Conservation (phyloP, 495 filamentous ascomycete genomes). For the Talaromyces nanjingensis region DNA sequence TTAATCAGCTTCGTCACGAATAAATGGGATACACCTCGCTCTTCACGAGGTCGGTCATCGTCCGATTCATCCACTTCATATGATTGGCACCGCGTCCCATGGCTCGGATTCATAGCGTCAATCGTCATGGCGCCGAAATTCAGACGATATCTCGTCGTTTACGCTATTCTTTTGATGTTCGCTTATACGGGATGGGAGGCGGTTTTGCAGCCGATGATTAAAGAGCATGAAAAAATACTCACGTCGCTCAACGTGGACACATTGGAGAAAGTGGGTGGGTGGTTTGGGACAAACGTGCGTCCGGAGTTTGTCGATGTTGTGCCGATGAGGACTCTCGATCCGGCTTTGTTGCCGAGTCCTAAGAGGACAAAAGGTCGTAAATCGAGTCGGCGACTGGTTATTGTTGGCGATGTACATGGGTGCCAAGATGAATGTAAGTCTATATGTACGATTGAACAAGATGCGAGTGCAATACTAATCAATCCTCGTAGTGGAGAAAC, state of each 20-base stretch:
- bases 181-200: conserved; percentile 34
- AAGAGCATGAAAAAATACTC: conserved; percentile 30
- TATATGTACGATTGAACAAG: background rate
- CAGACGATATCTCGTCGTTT: conserved; percentile 39
- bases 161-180: conserved; percentile 29
- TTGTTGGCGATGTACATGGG: conserved; percentile 90
- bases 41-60: conserved; percentile 15
- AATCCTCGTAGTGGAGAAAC: conserved; percentile 41
- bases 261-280: conserved; percentile 26
- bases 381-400: conserved; percentile 47
- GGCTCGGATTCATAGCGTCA: conserved; percentile 24
- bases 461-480: background rate
- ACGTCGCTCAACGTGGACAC: conserved; percentile 28
- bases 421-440: conserved; percentile 56
- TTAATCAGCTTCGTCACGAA: conserved; percentile 41
- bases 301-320: conserved; percentile 42
- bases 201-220: conserved; percentile 30
- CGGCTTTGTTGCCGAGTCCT: conserved; percentile 23
- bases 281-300: conserved; percentile 42
- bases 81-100: conserved; percentile 12
- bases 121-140: conserved; percentile 38
- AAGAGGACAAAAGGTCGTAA: conserved; percentile 6
- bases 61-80: conserved; percentile 9
- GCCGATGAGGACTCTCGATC: conserved; percentile 34
- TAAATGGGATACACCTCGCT: conserved; percentile 31